Evolutionary conservation across 2,329 filamentous ascomycete genomes (phyloP), one percentile per base, ranked within the genome.

Genomic region (Fusarium sulawesiense): DNA sequence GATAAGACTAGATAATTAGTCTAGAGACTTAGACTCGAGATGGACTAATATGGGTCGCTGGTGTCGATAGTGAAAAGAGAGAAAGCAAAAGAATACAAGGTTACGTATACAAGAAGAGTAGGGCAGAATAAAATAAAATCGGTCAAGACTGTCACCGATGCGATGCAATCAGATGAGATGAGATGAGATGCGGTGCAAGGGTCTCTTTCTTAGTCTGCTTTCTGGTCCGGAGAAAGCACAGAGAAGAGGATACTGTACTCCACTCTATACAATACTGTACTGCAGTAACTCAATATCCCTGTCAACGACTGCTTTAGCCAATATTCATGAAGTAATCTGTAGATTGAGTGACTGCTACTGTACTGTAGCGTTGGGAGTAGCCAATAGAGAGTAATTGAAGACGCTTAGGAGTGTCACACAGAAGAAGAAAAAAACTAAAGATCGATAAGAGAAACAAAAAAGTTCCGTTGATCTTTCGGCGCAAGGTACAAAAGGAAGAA

Each of bases 111-210:
- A 46, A 49, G 9, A 54, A 37, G 32, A 29, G 49, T 11, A 54
- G 37, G 37, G 27, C 14, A 47, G 29, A 47, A 23, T 21, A 48
- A 30, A 27, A 29, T 6, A 44, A 44, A 66, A 49, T 34, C 41
- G 45, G 49, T 51, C 32, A 51, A 66, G 61, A 46, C 56, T 53
- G 47, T 57, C 56, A 62, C 64, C 57, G 56, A 27, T 40, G 32
- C 25, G 34, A 53, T 53, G 34, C n/a, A 53, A 37, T n/a, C 34
- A 37, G 34, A 37, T 37, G 34, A 37, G 34, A 37, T 37, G 34
- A 37, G 56, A 20, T 27, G 32, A 25, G 34, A 53, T 53, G 34
- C n/a, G 27, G 50, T 56, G 51, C 64, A 62, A 67, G 57, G 62
- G 37, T 54, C 11, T 23, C 21, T 20, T 42, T 23, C 27, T 44